Evolutionary conservation across 495 filamentous ascomycete genomes (phyloP), one percentile per base, ranked within the genome.

Genomic region (Cairneyella variabilis): DNA sequence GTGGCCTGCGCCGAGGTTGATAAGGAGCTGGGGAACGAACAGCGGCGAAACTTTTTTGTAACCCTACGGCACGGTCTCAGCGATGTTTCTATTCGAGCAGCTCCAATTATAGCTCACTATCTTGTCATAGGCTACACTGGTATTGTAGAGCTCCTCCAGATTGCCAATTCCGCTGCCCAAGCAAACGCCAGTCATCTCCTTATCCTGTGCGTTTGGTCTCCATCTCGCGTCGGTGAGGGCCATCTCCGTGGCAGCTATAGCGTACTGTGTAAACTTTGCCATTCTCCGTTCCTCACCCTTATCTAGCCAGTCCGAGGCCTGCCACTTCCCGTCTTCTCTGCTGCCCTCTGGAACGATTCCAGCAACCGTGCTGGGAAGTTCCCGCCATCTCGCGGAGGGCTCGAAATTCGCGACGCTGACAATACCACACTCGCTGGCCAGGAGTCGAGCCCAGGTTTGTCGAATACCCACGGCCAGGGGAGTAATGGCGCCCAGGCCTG

Each of bases 141-240:
- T 92, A 54, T 84, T 70, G 68, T 92, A 96, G 8, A 93, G 79
- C 58, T 96, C 90, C 20, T 95, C 87, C 32, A 98, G 78, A 64
- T 89, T 96, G 6, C 93, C 93, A 62, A 98, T 97, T 2, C 93
- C 93, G 40, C 90, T 96, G n/a, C 93, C 93, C 16, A 98, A 71
- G 62, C 91, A 96, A 5, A 97, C 84, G 1, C 93, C 93, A 71
- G 90, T 89, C 18, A 82, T 85, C 52, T 76, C 77, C 61, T 91
- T 84, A 32, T 77, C 73, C 34, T 82, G 75, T 20, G 66, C 72
- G 8, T 68, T 66, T 2, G 90, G 89, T 56, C 74, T 75, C 91
- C 91, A 97, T 2, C 73, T 82, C 8, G 93, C 86, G 73, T 97
- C 91, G 16, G 78, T 61, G 32, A 98, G 74, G 0, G 93, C 93